These are phyloP conservation scores for Incumbomyces lentus DNA, from an alignment of 2,329 filamentous ascomycete genomes.

Conservation along the genomic window DNA sequence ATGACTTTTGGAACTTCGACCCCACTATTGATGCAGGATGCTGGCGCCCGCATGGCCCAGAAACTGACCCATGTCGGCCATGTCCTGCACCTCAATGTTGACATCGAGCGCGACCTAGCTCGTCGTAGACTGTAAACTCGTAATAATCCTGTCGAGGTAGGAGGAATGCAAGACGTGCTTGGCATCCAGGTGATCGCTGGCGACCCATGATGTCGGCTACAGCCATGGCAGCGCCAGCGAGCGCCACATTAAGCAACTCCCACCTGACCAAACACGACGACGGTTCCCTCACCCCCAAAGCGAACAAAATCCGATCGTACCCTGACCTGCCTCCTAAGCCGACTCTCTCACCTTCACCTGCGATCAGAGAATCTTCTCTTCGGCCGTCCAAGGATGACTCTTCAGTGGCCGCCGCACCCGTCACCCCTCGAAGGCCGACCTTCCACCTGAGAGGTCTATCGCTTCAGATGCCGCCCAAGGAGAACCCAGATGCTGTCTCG, in stretches of 20 bases:
- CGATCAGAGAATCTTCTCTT: constrained; percentile 44
- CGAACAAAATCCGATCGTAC: constrained; percentile 49
- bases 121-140: neutral
- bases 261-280: constrained; percentile 16
- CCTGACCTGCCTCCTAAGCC: constrained; percentile 52
- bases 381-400: constrained; percentile 56
- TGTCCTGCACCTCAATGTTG: too few species aligned
- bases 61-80: neutral
- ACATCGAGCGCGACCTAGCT: too few species aligned
- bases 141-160: neutral
- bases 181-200: neutral
- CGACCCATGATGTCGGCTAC: constrained; percentile 15
- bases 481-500: constrained; percentile 28
- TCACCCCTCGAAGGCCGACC: constrained; percentile 61
- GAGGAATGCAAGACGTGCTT: too few species aligned
- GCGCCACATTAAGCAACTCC: constrained; percentile 12
- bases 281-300: constrained; percentile 16
- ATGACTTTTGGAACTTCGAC: neutral
- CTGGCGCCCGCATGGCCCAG: neutral
- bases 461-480: constrained; percentile 55
- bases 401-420: constrained; percentile 44
- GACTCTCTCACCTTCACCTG: constrained; percentile 50
- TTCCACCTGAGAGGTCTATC: constrained; percentile 55
- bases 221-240: constrained; percentile 10
- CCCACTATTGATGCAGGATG: constrained; percentile 2